Evolutionary conservation across 164 flowering plant genomes (phyloP), one percentile per base, ranked within the genome.

Genomic region (Vitis vinifera): DNA sequence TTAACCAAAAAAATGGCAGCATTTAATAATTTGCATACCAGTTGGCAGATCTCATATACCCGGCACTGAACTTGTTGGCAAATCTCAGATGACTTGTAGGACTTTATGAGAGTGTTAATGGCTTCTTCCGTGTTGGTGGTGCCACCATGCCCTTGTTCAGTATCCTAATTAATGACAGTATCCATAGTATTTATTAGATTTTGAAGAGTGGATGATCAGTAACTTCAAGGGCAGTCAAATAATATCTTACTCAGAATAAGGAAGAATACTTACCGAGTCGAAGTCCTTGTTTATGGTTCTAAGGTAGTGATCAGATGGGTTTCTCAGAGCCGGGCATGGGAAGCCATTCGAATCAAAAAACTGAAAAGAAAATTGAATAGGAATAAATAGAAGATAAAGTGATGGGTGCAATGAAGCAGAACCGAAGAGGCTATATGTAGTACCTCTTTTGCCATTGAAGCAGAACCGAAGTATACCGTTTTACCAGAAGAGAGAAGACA

Each of bases 211-310:
- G 2, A 0, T 23, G 27, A 23, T 23, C 27, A 23, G 27, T 23
- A 23, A 1, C 27, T 23, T 23, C 27, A 23, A 23, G 27, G 27
- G 27, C 27, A 23, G 27, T 23, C 27, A 23, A 23, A 23, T 23
- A 23, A 23, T 23, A 23, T 23, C 27, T 23, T 37, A 4, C 44
- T 37, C 44, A 37, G 44, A 37, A 37, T 37, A 4, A 7, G 19
- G 8, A 16, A 1, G 59, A 57, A 0, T 6, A 49, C 74, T 72
- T 58, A 84, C 85, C 30, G 12, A 60, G 27, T 84, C 85, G 63
- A 84, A 84, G 70, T 84, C 88, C 65, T 74, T 78, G 72, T 85
- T 85, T 47, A 82, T 80, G n/a, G 82, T 82, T 50, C 78, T 77
- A 1, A 85, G 79, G 66, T 27, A 85, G 66, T 85, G 88, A 68